phyloP scores from a whole-genome alignment of 345 rosid genomes.

The Moricandia moricandioides region DNA sequence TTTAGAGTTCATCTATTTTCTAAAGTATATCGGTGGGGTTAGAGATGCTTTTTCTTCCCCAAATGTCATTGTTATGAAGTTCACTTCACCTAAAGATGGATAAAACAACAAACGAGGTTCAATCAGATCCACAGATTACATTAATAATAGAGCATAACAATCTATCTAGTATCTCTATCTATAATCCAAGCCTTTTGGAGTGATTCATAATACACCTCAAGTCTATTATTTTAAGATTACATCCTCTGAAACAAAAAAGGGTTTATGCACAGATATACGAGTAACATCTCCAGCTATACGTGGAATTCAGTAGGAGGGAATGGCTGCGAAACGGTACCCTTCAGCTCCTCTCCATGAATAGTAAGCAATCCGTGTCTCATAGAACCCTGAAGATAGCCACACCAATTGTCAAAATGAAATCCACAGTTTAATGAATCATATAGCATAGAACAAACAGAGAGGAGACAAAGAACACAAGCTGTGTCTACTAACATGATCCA shows the following conservation, averaged over 20 bases:
- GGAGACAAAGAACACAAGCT: no score
- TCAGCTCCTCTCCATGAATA: constrained; percentile 85
- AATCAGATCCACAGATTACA: constrained; percentile 6
- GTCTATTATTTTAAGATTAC: no score
- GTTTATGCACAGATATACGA: constrained; percentile 16
- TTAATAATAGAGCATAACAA: background rate
- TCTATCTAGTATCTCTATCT: background rate
- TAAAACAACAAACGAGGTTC: background rate
- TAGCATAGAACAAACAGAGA: no score
- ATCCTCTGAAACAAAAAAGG: background rate
- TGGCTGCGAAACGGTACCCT: constrained; percentile 76
- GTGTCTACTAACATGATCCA: no score
- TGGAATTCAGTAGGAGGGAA: constrained; percentile 62
- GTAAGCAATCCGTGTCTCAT: constrained; percentile 86
- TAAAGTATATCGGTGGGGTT: background rate
- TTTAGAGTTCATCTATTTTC: background rate
- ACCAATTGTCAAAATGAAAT: background rate
- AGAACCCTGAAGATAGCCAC: constrained; percentile 55
- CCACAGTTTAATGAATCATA: no score
- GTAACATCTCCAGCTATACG: constrained; percentile 1
- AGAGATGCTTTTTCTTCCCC: background rate
- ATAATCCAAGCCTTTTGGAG: no score
- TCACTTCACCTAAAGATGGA: background rate
- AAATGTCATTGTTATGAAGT: background rate
- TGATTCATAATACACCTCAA: no score